A percentile compares a stretch with the other conserved stretches of the same genome.
Conservation (phyloP, 805 yeast species). For the Huiozyma naganishii region DNA sequence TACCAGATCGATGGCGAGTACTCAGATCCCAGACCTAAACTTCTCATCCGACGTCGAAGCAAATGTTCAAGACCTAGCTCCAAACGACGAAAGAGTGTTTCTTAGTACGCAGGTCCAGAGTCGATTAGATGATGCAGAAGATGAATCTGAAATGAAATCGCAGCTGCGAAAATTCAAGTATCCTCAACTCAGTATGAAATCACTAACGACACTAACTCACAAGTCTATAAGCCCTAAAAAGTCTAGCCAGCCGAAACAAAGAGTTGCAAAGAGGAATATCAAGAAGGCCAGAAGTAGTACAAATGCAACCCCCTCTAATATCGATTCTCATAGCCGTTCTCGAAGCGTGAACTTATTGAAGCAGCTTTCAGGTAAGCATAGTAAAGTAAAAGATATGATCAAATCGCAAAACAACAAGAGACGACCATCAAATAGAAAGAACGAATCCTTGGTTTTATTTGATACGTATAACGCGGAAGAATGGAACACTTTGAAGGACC, state of each 20-base stretch:
- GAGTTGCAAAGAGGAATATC: neutral
- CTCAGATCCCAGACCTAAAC: constrained; percentile 2
- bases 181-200: neutral
- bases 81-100: constrained; percentile 7
- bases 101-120: constrained; percentile 27
- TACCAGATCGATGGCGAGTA: neutral
- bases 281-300: constrained; percentile 1
- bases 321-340: neutral
- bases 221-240: neutral
- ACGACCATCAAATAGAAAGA: neutral
- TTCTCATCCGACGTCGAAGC: constrained; percentile 1
- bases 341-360: constrained; percentile 6
- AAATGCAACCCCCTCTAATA: neutral
- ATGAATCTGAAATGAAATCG: constrained; percentile 9
- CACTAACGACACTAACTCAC: neutral
- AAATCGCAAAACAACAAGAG: constrained; percentile 1
- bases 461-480: constrained; percentile 23
- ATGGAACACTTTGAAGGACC: constrained; percentile 16
- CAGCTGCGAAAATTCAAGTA: constrained; percentile 17
- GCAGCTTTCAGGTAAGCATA: constrained; percentile 25
- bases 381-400: constrained; percentile 20
- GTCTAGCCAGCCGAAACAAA: neutral
- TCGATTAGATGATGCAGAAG: constrained; percentile 19
- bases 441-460: neutral
- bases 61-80: neutral